phyloP scores from a whole-genome alignment of 306 rosid species.

The Medicago truncatula region DNA sequence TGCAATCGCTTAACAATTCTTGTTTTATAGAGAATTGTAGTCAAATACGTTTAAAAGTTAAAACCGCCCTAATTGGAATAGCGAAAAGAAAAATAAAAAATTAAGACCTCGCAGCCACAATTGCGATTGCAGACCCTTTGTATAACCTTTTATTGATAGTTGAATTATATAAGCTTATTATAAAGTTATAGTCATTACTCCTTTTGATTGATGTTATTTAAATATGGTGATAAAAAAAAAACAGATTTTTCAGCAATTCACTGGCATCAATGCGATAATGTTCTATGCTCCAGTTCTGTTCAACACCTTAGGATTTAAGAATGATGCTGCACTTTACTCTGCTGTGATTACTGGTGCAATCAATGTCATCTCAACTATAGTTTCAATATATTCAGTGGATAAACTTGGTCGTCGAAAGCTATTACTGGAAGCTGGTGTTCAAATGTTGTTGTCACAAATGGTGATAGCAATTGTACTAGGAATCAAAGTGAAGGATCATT shows the following conservation, averaged over 20 bases:
- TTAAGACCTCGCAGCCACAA: background rate
- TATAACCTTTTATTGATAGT: background rate
- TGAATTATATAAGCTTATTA: background rate
- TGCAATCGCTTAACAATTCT: background rate
- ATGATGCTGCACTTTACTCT: slow-evolving; percentile 76
- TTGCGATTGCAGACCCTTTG: background rate
- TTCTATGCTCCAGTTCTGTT: slow-evolving; percentile 87
- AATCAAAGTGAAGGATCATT: slow-evolving; percentile 58
- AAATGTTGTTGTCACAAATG: slow-evolving; percentile 77
- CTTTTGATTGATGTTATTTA: background rate
- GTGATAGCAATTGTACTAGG: slow-evolving; percentile 69
- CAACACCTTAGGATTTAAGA: slow-evolving; percentile 68
- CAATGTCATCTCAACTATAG: slow-evolving; percentile 66
- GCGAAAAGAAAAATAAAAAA: background rate
- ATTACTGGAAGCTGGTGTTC: slow-evolving; percentile 75
- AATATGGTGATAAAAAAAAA: slow-evolving; percentile 47
- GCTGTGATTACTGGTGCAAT: slow-evolving; percentile 81
- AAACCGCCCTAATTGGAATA: background rate
- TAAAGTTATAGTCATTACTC: background rate
- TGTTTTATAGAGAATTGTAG: background rate
- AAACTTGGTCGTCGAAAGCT: slow-evolving; percentile 68
- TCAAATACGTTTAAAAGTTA: background rate
- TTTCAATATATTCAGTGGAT: slow-evolving; percentile 78
- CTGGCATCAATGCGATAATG: slow-evolving; percentile 96
- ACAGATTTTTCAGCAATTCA: slow-evolving; percentile 79